Base-by-base conservation (phyloP, 768 basidiomycete genomes). In the Mycena galopus region DNA sequence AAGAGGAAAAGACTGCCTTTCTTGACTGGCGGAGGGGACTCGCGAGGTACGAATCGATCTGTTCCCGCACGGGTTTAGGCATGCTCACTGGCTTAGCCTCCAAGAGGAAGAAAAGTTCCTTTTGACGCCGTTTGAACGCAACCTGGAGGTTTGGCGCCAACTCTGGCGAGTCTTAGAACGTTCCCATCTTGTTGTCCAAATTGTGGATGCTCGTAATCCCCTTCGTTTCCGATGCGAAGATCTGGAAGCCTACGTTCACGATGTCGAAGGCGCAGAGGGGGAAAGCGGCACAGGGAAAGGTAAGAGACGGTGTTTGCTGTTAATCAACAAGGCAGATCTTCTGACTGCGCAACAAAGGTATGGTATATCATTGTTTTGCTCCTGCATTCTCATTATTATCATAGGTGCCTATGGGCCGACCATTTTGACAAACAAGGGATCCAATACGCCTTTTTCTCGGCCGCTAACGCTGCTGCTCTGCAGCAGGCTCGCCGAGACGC, bases 111-210 rank as follows among this genome's bases (percentile, higher is more conserved):
- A 97, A 67, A 89, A 91, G 47, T 89, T 99, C 32, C 88, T 98
- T n/a, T 86, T 98, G 1, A 97, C 97, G 0, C 97, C 96, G 6
- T 99, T 98, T 78, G 98, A 99, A 79, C 93, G 96, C 59, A 99
- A 99, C 79, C 83, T 99, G 35, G 97, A 99, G 86, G 98, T 99
- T 16, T 99, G 98, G 97, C 87, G 98, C 51, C 98, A 99, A 78
- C 88, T 99, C 10, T 99, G 98, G 98, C 88, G 98, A 62, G 98
- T 99, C 1, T 83, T 98, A 11, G 98, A 99, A 83, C 90, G 96
- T 25, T 98, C 97, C 1, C 95, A 98, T 76, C 89, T 99, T 27
- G 84, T 99, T 35, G 94, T 99, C 2, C 96, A 99, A 82, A 97
- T 99, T 61, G 94, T 98, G 62, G 98, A 99, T 78, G 96, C 96